Evolutionary conservation across 2,329 filamentous ascomycete species (phyloP).

Genomic region (Zasmidium citrigriseum): DNA sequence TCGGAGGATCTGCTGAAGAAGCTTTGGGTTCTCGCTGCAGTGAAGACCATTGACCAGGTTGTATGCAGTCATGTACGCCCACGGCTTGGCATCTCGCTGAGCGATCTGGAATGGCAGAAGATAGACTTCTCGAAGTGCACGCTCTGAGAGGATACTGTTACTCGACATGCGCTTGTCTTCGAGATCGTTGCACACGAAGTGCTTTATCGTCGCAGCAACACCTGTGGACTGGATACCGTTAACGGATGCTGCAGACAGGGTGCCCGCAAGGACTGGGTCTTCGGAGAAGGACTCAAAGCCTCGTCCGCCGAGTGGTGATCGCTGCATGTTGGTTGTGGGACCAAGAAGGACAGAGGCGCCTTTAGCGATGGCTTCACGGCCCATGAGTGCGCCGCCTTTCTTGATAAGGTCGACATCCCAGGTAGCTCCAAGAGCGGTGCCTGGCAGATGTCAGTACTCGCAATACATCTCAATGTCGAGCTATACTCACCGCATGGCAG

Average conservation of each 20-base stretch:
- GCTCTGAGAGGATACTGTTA: conserved; percentile 64
- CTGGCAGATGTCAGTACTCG: conserved; percentile 7
- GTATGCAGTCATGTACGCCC: conserved; percentile 73
- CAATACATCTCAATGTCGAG: neutral
- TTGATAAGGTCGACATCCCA: conserved; percentile 73
- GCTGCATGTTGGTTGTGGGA: conserved; percentile 79
- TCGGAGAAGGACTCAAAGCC: conserved; percentile 89
- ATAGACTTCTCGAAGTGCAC: conserved; percentile 69
- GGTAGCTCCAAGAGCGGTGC: conserved; percentile 72
- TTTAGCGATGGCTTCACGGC: conserved; percentile 70
- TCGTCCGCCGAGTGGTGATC: conserved; percentile 78
- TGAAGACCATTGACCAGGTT: conserved; percentile 74
- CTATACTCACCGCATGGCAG: conserved; percentile 67
- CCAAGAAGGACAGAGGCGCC: conserved; percentile 73
- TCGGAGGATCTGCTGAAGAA: conserved; percentile 68
- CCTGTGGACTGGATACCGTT: conserved; percentile 70
- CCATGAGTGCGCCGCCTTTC: conserved; percentile 70
- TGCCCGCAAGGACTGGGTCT: conserved; percentile 75
- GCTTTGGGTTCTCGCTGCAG: conserved; percentile 64
- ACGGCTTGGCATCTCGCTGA: conserved; percentile 67
- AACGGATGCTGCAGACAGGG: conserved; percentile 64
- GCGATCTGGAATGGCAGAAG: conserved; percentile 76
- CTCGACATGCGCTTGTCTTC: conserved; percentile 68
- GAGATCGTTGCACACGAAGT: conserved; percentile 73
- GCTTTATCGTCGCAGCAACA: conserved; percentile 77